phyloP scores from a whole-genome alignment of 2,329 filamentous ascomycete genomes.

The Colletotrichum somersetense region DNA sequence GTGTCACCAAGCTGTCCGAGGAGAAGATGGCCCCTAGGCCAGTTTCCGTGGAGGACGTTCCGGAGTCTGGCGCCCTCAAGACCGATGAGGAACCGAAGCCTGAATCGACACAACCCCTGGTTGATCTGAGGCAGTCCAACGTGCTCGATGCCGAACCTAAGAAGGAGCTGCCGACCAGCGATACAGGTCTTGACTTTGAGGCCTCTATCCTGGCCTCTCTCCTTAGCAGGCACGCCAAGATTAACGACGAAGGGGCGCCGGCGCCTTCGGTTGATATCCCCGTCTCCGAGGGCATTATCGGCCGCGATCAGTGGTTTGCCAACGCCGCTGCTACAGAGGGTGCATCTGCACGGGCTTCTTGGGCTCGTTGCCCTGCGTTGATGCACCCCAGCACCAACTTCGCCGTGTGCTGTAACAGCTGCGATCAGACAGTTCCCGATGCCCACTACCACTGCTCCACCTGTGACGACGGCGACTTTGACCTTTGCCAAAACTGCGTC shows the following conservation, averaged over 20 bases:
- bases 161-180: slow-evolving; percentile 37
- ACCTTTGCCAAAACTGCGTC: slow-evolving; percentile 87
- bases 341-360: slow-evolving; percentile 15
- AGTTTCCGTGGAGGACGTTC: slow-evolving; percentile 65
- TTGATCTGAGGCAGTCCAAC: slow-evolving; percentile 47
- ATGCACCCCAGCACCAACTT: slow-evolving; percentile 63
- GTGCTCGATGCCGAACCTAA: slow-evolving; percentile 23
- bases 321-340: slow-evolving; percentile 40
- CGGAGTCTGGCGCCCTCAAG: slow-evolving; percentile 49
- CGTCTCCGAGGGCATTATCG: slow-evolving; percentile 45
- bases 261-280: slow-evolving; percentile 43
- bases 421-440: slow-evolving; percentile 81
- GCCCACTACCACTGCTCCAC: slow-evolving; percentile 95
- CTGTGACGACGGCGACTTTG: slow-evolving; percentile 94
- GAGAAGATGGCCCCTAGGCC: slow-evolving; percentile 54
- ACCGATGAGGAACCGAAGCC: slow-evolving; percentile 38
- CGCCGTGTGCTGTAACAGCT: slow-evolving; percentile 94
- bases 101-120: slow-evolving; percentile 27
- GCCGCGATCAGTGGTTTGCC: slow-evolving; percentile 51
- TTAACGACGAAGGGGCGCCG: slow-evolving; percentile 29
- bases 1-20: slow-evolving; percentile 64
- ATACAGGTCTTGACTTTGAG: slow-evolving; percentile 42
- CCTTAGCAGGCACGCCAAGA: slow-evolving; percentile 40
- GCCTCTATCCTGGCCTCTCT: slow-evolving; percentile 42
- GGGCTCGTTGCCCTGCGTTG: slow-evolving; percentile 32